phyloP scores from a whole-genome alignment of 1,284 basidiomycete genomes.

The Fomitiporia mediterranea region DNA sequence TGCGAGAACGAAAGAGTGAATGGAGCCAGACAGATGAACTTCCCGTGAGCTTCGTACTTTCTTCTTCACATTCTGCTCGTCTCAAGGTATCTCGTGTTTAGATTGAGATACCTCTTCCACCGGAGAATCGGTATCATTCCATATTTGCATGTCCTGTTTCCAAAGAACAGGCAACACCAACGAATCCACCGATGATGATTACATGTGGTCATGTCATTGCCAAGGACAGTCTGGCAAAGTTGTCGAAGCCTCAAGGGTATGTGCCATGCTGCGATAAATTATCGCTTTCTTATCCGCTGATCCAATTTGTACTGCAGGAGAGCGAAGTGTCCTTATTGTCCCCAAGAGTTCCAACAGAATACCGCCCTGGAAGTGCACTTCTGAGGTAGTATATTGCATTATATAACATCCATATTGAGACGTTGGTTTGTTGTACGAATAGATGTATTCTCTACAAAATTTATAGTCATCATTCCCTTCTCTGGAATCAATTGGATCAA shows the following conservation, averaged over 20 bases:
- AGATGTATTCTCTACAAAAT: no score
- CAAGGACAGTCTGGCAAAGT: conserved; percentile 80
- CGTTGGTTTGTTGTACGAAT: neutral
- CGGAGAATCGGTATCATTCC: conserved; percentile 89
- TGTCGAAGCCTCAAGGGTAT: conserved; percentile 84
- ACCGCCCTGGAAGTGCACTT: conserved; percentile 70
- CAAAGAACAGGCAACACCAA: conserved; percentile 91
- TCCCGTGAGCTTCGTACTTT: conserved; percentile 55
- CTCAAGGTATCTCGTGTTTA: conserved; percentile 36
- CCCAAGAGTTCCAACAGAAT: conserved; percentile 60
- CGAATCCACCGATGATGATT: conserved; percentile 98
- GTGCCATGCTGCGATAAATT: conserved; percentile 31
- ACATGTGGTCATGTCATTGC: conserved; percentile 92
- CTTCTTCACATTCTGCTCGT: conserved; percentile 1
- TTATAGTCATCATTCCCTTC: no score
- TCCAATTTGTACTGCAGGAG: conserved; percentile 41
- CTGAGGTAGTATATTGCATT: conserved; percentile 32
- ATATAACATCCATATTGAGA: neutral
- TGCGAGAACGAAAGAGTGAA: conserved; percentile 88
- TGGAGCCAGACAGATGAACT: conserved; percentile 89
- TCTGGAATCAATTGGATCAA: neutral
- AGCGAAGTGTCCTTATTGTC: conserved; percentile 89
- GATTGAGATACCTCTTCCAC: conserved; percentile 91
- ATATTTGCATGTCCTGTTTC: conserved; percentile 98
- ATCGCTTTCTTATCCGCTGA: conserved; percentile 6